phyloP scores from a whole-genome alignment of 192 early-diverging fungal species.

The Coemansia nantahalensis region DNA sequence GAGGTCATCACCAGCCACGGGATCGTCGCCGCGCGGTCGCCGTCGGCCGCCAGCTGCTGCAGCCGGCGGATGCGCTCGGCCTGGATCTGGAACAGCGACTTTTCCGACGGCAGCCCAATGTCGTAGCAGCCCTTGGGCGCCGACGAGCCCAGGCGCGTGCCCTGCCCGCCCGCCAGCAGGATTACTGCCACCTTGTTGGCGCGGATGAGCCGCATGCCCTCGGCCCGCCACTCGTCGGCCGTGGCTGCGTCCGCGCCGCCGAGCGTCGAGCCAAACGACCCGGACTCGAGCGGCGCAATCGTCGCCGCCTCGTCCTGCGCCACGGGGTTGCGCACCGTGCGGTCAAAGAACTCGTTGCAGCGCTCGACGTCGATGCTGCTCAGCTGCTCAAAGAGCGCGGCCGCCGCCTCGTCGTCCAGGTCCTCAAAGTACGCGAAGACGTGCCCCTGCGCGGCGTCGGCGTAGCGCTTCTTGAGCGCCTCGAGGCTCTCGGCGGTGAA shows the following conservation, averaged over 20 bases:
- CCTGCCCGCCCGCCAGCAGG: slow-evolving; percentile 89
- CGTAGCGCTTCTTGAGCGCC: slow-evolving; percentile 61
- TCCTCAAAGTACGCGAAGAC: slow-evolving; percentile 80
- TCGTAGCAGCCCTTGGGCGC: slow-evolving; percentile 95
- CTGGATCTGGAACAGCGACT: slow-evolving; percentile 91
- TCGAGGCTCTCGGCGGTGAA: slow-evolving; percentile 48
- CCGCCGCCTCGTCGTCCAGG: slow-evolving; percentile 60
- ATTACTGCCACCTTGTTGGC: slow-evolving; percentile 92
- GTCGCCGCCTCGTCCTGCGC: slow-evolving; percentile 44
- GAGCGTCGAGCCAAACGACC: slow-evolving; percentile 64
- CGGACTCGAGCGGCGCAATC: slow-evolving; percentile 75
- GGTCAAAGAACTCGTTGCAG: slow-evolving; percentile 79
- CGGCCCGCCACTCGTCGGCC: slow-evolving; percentile 63
- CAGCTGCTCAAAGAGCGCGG: slow-evolving; percentile 65
- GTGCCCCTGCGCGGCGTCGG: slow-evolving; percentile 79
- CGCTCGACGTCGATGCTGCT: slow-evolving; percentile 71
- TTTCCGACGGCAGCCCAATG: slow-evolving; percentile 84
- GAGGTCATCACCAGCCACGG: slow-evolving; percentile 99
- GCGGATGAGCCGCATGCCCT: slow-evolving; percentile 78
- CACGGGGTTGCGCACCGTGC: slow-evolving; percentile 55
- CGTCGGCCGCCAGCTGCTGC: slow-evolving; percentile 64
- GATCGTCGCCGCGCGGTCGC: slow-evolving; percentile 58
- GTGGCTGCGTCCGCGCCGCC: slow-evolving; percentile 53
- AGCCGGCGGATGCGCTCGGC: slow-evolving; percentile 88
- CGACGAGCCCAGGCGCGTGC: slow-evolving; percentile 76